Percentiles rank a stretch among this genome's conserved stretches.
Evolutionary conservation across 257 asterid species (phyloP).

Genomic region (Rehmannia glutinosa): DNA sequence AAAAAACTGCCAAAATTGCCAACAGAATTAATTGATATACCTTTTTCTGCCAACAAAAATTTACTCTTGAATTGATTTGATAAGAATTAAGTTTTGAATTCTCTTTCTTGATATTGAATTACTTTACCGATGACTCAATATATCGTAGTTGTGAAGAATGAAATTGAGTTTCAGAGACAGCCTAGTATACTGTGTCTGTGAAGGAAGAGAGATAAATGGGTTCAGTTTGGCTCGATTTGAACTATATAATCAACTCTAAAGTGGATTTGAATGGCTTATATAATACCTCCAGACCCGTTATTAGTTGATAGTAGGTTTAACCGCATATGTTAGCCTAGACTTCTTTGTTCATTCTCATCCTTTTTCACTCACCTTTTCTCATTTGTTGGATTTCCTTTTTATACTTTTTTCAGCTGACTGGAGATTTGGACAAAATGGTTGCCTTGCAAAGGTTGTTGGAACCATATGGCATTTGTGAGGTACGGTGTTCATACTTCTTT

Average conservation of each 20-base stretch:
- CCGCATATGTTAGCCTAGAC: not conserved
- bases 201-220: not conserved
- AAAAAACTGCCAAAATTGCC: not conserved
- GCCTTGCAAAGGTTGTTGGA: conserved; percentile 92
- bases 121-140: not conserved
- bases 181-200: not conserved
- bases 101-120: not conserved
- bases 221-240: not conserved
- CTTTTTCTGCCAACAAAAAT: not conserved
- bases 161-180: not conserved
- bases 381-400: not conserved
- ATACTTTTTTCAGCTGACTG: conserved; percentile 61
- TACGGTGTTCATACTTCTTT: conserved; percentile 18
- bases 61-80: no score
- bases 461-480: conserved; percentile 98
- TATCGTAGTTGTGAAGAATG: not conserved
- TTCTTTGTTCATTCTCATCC: not conserved
- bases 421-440: conserved; percentile 92
- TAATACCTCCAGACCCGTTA: not conserved
- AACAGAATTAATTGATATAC: not conserved
- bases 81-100: not conserved
- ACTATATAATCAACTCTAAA: not conserved
- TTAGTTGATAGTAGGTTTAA: not conserved
- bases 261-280: not conserved
- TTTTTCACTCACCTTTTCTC: not conserved